Conservation (phyloP, 1,139 yeast genomes). For the Yamadazyma atlantica region DNA sequence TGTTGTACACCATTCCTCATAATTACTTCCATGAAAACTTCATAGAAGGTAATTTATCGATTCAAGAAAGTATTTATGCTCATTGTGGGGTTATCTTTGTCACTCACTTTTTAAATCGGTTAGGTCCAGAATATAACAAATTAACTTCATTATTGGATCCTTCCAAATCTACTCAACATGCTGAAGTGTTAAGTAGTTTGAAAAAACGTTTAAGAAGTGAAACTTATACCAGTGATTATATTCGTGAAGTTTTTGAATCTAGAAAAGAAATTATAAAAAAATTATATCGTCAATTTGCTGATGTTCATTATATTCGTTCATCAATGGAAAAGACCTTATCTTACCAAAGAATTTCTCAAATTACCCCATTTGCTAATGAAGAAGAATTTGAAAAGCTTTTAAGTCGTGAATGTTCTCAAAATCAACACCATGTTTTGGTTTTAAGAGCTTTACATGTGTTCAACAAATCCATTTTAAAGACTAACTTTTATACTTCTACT, state of each 20-base stretch:
- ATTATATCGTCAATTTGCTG: slow-evolving; percentile 90
- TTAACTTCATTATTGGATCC: slow-evolving; percentile 65
- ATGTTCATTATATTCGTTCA: slow-evolving; percentile 77
- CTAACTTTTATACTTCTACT: slow-evolving; percentile 91
- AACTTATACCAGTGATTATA: slow-evolving; percentile 85
- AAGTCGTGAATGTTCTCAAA: slow-evolving; percentile 73
- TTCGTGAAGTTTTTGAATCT: slow-evolving; percentile 71
- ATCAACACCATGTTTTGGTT: slow-evolving; percentile 76
- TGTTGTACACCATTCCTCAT: slow-evolving; percentile 88
- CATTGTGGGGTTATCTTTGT: slow-evolving; percentile 93
- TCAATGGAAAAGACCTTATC: slow-evolving; percentile 80
- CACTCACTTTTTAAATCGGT: slow-evolving; percentile 88
- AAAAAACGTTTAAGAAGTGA: slow-evolving; percentile 91
- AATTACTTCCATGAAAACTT: slow-evolving; percentile 77
- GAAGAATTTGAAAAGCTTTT: slow-evolving; percentile 72
- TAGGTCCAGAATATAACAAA: slow-evolving; percentile 86
- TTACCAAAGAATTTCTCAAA: slow-evolving; percentile 80
- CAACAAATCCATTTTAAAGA: slow-evolving; percentile 85
- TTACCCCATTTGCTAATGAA: slow-evolving; percentile 72
- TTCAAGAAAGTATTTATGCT: slow-evolving; percentile 93
- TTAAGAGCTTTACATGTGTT: slow-evolving; percentile 80
- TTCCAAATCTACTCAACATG: slow-evolving; percentile 58
- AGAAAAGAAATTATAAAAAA: slow-evolving; percentile 76
- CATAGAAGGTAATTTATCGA: slow-evolving; percentile 74
- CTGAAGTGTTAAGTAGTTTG: slow-evolving; percentile 75